A percentile compares a stretch with the other conserved stretches of the same genome.
Conservation (phyloP, 768 basidiomycete species). For the Psilocybe subaeruginosa region DNA sequence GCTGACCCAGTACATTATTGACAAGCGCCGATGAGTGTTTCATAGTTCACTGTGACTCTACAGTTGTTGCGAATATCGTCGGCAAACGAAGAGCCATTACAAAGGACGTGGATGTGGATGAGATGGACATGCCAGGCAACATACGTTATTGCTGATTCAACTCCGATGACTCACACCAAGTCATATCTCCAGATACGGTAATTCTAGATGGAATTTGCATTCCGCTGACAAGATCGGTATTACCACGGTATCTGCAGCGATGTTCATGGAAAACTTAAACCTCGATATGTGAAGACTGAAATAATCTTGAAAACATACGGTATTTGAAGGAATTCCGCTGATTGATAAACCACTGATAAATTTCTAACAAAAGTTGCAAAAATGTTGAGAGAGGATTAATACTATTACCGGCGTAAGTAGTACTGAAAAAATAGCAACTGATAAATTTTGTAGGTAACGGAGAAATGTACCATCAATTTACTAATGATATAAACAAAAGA, state of each 20-base stretch:
- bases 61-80: conserved; percentile 12
- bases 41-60: not conserved
- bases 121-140: not conserved
- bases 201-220: not conserved
- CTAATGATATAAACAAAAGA: too few relatives aligned
- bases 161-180: conserved; percentile 3
- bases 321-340: too few relatives aligned
- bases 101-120: not conserved
- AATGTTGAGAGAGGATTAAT: too few relatives aligned
- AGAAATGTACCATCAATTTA: too few relatives aligned
- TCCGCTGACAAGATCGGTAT: not conserved
- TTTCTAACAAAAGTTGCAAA: too few relatives aligned
- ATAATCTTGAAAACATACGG: too few relatives aligned
- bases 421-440: too few relatives aligned
- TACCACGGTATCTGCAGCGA: not conserved
- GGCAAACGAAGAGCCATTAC: conserved; percentile 1
- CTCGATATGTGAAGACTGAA: too few relatives aligned
- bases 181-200: not conserved
- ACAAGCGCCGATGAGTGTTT: not conserved
- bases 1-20: not conserved
- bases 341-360: too few relatives aligned
- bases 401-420: too few relatives aligned
- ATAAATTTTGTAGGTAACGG: too few relatives aligned
- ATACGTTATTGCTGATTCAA: conserved; percentile 6
- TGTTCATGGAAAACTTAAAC: not conserved